phyloP scores from a whole-genome alignment of 176 grass and related monocot genomes.

The Leersia perrieri region DNA sequence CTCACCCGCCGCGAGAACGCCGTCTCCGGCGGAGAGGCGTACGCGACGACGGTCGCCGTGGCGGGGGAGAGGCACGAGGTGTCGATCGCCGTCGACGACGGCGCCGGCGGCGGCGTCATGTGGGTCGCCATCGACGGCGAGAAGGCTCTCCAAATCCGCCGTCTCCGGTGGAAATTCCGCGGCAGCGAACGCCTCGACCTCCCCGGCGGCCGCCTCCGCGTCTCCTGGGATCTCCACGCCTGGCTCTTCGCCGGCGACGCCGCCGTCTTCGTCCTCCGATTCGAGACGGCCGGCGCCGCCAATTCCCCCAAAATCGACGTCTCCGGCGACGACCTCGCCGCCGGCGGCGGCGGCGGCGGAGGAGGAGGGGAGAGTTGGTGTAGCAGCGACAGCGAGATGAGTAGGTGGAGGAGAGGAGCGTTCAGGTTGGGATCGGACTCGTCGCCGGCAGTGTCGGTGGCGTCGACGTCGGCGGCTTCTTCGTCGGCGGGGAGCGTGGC shows the following conservation, averaged over 20 bases:
- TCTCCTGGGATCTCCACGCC: constrained; percentile 72
- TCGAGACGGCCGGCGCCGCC: constrained; percentile 19
- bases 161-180: constrained; percentile 69
- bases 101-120: too few relatives aligned
- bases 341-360: too few relatives aligned
- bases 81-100: constrained; percentile 38
- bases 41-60: constrained; percentile 43
- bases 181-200: constrained; percentile 60
- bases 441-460: constrained; percentile 48
- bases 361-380: constrained; percentile 22
- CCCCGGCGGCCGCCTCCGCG: constrained; percentile 17
- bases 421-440: constrained; percentile 52
- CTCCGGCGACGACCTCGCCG: background rate
- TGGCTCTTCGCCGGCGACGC: constrained; percentile 60
- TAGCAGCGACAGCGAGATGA: constrained; percentile 31
- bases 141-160: constrained; percentile 55
- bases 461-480: constrained; percentile 40
- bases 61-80: constrained; percentile 50
- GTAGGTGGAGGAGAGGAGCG: constrained; percentile 32
- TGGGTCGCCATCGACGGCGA: constrained; percentile 57
- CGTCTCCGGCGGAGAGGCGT: constrained; percentile 22
- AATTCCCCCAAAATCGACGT: background rate
- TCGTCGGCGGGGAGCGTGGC: constrained; percentile 35
- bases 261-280: constrained; percentile 62
- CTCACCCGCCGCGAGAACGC: constrained; percentile 52